phyloP scores from a whole-genome alignment of 169 alveolate genomes.

The Eimeria sp. region DNA sequence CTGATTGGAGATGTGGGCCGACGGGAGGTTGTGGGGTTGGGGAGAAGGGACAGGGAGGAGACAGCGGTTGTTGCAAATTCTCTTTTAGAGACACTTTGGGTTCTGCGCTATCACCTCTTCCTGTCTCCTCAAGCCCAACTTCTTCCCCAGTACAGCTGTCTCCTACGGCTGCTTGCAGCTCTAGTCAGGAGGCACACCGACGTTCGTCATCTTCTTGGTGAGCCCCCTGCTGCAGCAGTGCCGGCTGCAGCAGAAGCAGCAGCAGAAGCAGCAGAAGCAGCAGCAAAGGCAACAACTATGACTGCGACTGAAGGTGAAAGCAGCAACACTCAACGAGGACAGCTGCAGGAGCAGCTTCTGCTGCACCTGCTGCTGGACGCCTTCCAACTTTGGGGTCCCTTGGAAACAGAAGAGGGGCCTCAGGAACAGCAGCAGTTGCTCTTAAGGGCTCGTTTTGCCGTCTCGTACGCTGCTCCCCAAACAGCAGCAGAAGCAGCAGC shows the following conservation, averaged over 20 bases:
- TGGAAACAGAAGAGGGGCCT: neutral
- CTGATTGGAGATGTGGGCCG: neutral
- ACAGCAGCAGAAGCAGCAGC: neutral
- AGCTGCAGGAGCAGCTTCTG: conserved; percentile 23
- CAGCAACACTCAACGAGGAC: neutral
- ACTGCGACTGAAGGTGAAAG: neutral
- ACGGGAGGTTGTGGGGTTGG: neutral
- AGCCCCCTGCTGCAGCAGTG: neutral
- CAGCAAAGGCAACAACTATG: neutral
- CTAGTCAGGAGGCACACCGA: conserved; percentile 12
- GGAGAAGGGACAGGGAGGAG: neutral
- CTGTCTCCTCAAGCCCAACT: neutral
- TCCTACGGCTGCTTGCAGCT: conserved; percentile 28
- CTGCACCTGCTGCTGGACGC: conserved; percentile 22
- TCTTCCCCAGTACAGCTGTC: neutral
- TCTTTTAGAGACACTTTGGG: neutral
- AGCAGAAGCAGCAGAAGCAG: neutral
- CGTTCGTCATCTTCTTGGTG: neutral
- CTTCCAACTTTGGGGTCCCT: neutral
- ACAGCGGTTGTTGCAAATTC: neutral
- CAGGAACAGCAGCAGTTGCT: conserved; percentile 10
- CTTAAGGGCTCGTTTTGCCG: neutral
- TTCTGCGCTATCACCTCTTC: neutral
- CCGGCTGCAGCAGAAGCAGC: neutral
- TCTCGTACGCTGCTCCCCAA: neutral